These are phyloP conservation scores for Pyrenochaeta sp. DNA, from an alignment of 2,329 filamentous ascomycete genomes.

Conservation along the genomic window DNA sequence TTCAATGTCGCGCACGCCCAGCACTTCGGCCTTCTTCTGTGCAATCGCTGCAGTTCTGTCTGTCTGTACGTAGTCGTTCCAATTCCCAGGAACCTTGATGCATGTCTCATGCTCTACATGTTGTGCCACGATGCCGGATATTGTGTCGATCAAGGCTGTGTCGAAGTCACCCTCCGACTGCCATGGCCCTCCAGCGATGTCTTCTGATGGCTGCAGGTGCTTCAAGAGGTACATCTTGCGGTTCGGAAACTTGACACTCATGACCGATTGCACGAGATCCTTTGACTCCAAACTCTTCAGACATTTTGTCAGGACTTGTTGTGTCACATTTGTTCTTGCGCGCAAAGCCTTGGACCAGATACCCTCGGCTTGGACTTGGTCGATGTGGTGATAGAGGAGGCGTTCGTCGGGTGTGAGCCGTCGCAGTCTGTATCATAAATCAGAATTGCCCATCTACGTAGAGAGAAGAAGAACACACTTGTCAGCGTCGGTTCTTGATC, in stretches of 20 bases:
- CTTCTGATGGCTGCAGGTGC: constrained; percentile 82
- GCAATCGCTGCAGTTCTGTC: constrained; percentile 44
- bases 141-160: constrained; percentile 81
- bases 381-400: constrained; percentile 88
- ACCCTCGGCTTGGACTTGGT: constrained; percentile 82
- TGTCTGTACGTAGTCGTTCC: constrained; percentile 52
- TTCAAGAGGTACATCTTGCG: constrained; percentile 97
- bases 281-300: constrained; percentile 86
- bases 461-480: constrained; percentile 34
- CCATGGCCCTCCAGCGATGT: constrained; percentile 93
- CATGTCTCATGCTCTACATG: constrained; percentile 77
- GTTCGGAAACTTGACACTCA: constrained; percentile 87
- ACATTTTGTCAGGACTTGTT: constrained; percentile 79
- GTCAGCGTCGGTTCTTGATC: constrained; percentile 45
- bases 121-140: constrained; percentile 77
- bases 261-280: constrained; percentile 85
- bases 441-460: constrained; percentile 5
- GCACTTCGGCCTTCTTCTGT: constrained; percentile 48
- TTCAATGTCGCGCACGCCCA: constrained; percentile 43
- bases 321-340: constrained; percentile 80
- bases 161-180: constrained; percentile 92
- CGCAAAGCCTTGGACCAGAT: constrained; percentile 92
- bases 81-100: constrained; percentile 61
- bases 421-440: constrained; percentile 41
- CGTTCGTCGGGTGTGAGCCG: constrained; percentile 73